phyloP scores from a whole-genome alignment of 768 basidiomycete genomes.

The Crucibulum laeve region DNA sequence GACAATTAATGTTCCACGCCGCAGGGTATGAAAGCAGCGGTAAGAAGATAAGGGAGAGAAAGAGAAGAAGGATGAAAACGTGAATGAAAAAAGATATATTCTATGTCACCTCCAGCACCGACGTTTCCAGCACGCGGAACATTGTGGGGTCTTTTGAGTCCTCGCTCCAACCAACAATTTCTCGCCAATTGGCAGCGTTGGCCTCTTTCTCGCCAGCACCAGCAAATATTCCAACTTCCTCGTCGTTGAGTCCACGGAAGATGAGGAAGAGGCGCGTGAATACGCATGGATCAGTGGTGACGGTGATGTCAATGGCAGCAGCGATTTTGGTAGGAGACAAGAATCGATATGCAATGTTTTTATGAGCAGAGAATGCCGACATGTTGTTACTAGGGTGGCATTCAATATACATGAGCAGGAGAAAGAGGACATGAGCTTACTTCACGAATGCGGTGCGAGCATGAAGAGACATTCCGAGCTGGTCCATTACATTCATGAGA shows the following conservation, averaged over 20 bases:
- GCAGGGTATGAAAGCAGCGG: not conserved
- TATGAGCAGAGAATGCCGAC: conserved; percentile 67
- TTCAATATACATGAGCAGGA: not conserved
- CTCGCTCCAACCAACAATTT: conserved; percentile 77
- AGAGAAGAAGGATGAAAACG: not conserved
- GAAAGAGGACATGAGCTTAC: conserved; percentile 32
- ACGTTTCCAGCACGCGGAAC: conserved; percentile 79
- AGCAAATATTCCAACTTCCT: conserved; percentile 70
- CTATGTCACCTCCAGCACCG: conserved; percentile 67
- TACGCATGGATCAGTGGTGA: conserved; percentile 75
- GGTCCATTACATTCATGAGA: conserved; percentile 76
- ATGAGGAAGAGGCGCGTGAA: conserved; percentile 86
- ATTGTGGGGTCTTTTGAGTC: conserved; percentile 67
- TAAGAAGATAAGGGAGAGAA: not conserved
- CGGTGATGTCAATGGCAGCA: conserved; percentile 81
- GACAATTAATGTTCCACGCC: not conserved
- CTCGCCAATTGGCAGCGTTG: conserved; percentile 76
- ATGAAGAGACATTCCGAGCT: conserved; percentile 78
- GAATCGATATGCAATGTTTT: conserved; percentile 90
- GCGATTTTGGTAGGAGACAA: conserved; percentile 75
- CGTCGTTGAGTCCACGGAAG: conserved; percentile 78
- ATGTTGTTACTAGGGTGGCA: conserved; percentile 65
- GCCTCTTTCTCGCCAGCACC: conserved; percentile 87
- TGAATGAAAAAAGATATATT: not conserved
- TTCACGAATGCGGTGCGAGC: conserved; percentile 81